Evolutionary conservation across 345 rosid species (phyloP).

Genomic region (Adansonia digitata): DNA sequence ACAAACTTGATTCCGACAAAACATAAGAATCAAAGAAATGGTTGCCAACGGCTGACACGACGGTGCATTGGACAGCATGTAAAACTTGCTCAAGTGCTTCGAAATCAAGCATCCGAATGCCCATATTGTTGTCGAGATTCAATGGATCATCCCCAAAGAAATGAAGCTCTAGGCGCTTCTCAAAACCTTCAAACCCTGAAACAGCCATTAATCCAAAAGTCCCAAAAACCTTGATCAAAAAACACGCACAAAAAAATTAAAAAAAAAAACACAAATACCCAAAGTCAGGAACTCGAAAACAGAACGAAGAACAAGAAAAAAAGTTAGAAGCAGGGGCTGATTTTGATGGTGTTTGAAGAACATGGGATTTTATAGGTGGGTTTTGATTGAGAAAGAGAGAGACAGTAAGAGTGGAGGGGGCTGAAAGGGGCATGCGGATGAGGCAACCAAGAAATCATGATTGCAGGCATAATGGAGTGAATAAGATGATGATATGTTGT

Average conservation of each 20-base stretch:
- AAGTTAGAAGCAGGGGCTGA: neutral
- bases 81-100: conserved; percentile 60
- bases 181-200: conserved; percentile 96
- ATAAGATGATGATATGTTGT: conserved; percentile 43
- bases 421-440: conserved; percentile 89
- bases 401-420: too few relatives aligned
- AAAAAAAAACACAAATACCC: neutral
- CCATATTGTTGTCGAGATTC: conserved; percentile 25
- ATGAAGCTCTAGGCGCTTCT: conserved; percentile 89
- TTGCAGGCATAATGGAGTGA: conserved; percentile 85
- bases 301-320: neutral
- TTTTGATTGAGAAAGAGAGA: conserved; percentile 27
- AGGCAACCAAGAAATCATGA: conserved; percentile 97
- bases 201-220: conserved; percentile 50
- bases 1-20: conserved; percentile 93
- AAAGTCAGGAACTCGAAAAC: neutral
- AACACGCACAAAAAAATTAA: too few relatives aligned
- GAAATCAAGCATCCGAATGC: conserved; percentile 70
- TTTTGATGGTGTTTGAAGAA: neutral
- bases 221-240: neutral
- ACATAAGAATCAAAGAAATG: conserved; percentile 78
- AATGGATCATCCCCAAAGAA: conserved; percentile 52
- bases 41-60: conserved; percentile 91
- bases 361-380: conserved; percentile 40
- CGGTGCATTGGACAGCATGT: conserved; percentile 78